Conservation (phyloP, 106 monocot genomes). For the Dendrobium chrysotoxum region DNA sequence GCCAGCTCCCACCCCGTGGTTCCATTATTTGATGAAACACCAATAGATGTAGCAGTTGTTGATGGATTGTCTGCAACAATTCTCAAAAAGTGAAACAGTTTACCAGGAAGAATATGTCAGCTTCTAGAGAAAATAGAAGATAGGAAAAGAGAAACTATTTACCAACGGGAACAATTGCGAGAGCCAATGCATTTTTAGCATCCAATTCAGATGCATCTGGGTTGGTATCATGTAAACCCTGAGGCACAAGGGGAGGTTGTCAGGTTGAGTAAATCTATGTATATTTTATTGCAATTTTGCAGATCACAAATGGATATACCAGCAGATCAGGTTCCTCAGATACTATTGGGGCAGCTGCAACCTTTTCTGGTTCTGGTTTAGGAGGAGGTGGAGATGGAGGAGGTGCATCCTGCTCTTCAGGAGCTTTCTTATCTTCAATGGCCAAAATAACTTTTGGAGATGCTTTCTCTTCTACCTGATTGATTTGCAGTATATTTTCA, state of each 20-base stretch:
- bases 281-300: not conserved
- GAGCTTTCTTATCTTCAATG: conserved; percentile 31
- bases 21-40: conserved; percentile 23
- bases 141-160: conserved; percentile 18
- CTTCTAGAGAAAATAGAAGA: not conserved
- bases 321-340: conserved; percentile 35
- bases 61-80: conserved; percentile 37
- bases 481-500: not conserved
- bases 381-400: not conserved
- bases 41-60: conserved; percentile 20
- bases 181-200: conserved; percentile 75
- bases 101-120: not conserved
- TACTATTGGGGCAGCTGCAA: not conserved
- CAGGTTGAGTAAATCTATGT: not conserved
- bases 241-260: not conserved
- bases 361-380: conserved; percentile 6
- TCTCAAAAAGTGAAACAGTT: not conserved
- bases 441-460: conserved; percentile 24
- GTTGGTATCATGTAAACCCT: not conserved
- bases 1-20: conserved; percentile 92
- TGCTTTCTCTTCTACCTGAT: conserved; percentile 21
- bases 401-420: conserved; percentile 14
- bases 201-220: conserved; percentile 47
- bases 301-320: conserved; percentile 15
- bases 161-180: conserved; percentile 92